Evolutionary conservation across 306 rosid species (phyloP).

Genomic region (Quercus variabilis): DNA sequence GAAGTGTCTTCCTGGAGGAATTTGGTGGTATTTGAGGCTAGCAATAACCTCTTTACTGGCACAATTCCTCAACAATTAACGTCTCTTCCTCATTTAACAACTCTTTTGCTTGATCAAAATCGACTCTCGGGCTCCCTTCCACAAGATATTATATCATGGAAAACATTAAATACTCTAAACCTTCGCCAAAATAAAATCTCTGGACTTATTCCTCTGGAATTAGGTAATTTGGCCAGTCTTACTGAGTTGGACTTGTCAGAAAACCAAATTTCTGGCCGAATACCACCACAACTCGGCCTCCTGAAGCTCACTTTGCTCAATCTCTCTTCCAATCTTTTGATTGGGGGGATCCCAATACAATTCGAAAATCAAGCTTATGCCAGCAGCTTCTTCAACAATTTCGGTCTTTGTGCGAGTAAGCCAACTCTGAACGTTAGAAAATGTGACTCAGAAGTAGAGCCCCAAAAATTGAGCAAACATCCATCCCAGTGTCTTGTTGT

Average conservation of each 20-base stretch:
- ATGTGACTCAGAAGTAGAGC: slow-evolving; percentile 20
- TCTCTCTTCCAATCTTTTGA: slow-evolving; percentile 54
- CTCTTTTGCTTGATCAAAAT: slow-evolving; percentile 48
- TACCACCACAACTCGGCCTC: slow-evolving; percentile 39
- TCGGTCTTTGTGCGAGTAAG: slow-evolving; percentile 53
- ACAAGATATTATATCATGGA: slow-evolving; percentile 41
- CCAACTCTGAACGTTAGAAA: slow-evolving; percentile 19
- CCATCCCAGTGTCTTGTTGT: slow-evolving; percentile 42
- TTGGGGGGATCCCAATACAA: slow-evolving; percentile 45
- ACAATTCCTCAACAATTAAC: slow-evolving; percentile 55
- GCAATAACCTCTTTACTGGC: slow-evolving; percentile 52
- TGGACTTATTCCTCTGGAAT: slow-evolving; percentile 42
- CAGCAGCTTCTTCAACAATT: slow-evolving; percentile 63
- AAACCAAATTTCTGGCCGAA: slow-evolving; percentile 57
- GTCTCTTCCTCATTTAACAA: slow-evolving; percentile 26
- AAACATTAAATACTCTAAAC: slow-evolving; percentile 31
- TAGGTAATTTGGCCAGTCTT: slow-evolving; percentile 41
- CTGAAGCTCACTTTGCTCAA: slow-evolving; percentile 20
- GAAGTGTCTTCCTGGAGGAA: slow-evolving; percentile 49
- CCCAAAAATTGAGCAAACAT: slow-evolving; percentile 25
- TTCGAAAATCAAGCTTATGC: slow-evolving; percentile 34
- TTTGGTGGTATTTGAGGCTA: slow-evolving; percentile 42
- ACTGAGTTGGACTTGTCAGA: slow-evolving; percentile 55
- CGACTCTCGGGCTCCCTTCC: slow-evolving; percentile 49
- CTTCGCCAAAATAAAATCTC: slow-evolving; percentile 44